phyloP scores from a whole-genome alignment of 768 basidiomycete genomes.

The Trametes cinnabarina region DNA sequence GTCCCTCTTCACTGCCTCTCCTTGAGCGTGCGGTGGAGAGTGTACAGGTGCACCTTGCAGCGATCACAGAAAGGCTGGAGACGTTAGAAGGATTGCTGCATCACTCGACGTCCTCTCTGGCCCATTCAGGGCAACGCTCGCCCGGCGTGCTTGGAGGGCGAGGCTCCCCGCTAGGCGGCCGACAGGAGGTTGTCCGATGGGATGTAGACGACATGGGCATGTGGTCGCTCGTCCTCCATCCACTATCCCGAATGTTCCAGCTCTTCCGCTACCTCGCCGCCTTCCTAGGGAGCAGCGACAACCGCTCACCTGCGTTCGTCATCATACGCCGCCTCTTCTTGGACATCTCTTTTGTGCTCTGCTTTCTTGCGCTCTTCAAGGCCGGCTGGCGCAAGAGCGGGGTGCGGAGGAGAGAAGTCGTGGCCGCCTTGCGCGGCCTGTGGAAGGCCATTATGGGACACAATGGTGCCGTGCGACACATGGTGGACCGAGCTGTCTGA shows the following conservation, averaged over 20 bases:
- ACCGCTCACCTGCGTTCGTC: constrained; percentile 62
- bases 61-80: constrained; percentile 68
- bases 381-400: constrained; percentile 67
- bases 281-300: constrained; percentile 61
- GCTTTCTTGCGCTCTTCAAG: constrained; percentile 56
- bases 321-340: constrained; percentile 73
- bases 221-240: constrained; percentile 74
- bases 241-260: constrained; percentile 52
- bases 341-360: constrained; percentile 73
- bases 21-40: constrained; percentile 78
- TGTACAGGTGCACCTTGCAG: constrained; percentile 78
- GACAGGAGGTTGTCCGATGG: constrained; percentile 38
- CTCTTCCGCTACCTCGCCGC: constrained; percentile 47
- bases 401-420: constrained; percentile 66
- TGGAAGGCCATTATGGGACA: constrained; percentile 71
- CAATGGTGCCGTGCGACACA: constrained; percentile 36
- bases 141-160: constrained; percentile 15
- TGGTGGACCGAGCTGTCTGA: constrained; percentile 47
- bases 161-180: constrained; percentile 17
- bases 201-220: constrained; percentile 81
- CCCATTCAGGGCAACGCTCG: constrained; percentile 23
- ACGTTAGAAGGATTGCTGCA: constrained; percentile 46
- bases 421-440: constrained; percentile 58
- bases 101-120: constrained; percentile 36
- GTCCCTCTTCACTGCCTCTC: constrained; percentile 41